phyloP scores from a whole-genome alignment of 2,329 filamentous ascomycete species.

The Ophiostoma ips region DNA sequence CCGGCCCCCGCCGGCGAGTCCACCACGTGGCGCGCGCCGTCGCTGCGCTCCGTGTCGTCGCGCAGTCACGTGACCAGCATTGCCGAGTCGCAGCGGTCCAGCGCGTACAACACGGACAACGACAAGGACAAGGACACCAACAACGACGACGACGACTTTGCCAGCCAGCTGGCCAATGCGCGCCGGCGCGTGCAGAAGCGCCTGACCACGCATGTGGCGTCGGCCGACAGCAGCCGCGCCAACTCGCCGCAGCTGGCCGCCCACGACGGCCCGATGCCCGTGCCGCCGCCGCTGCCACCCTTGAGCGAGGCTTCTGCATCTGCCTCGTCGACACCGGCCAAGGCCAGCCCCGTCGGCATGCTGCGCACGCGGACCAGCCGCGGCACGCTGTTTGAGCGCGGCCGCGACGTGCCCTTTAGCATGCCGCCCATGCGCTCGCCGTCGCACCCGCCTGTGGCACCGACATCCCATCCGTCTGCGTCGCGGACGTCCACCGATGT shows the following conservation, averaged over 20 bases:
- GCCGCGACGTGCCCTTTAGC: conserved; percentile 18
- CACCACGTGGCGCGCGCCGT: not conserved
- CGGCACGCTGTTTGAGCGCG: conserved; percentile 44
- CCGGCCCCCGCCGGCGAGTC: not conserved
- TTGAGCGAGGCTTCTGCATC: not conserved
- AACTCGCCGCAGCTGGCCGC: conserved; percentile 28
- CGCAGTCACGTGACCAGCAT: conserved; percentile 32
- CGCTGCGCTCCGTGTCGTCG: conserved; percentile 38
- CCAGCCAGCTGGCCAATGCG: conserved; percentile 56
- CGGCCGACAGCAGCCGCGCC: conserved; percentile 33
- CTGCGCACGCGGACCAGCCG: conserved; percentile 40
- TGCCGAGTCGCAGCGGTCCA: conserved; percentile 4
- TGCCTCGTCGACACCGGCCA: not conserved
- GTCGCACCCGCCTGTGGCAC: not conserved
- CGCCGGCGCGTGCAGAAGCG: conserved; percentile 60
- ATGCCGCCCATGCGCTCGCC: not conserved
- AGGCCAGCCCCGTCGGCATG: not conserved
- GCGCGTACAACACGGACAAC: conserved; percentile 23
- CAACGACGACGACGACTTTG: conserved; percentile 53
- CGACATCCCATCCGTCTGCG: not conserved
- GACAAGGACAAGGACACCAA: conserved; percentile 18
- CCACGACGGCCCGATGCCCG: conserved; percentile 15
- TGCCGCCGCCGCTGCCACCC: not conserved
- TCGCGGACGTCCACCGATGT: conserved; percentile 1
- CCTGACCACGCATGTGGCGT: conserved; percentile 54